phyloP scores from a whole-genome alignment of 306 rosid genomes.

The Castanospermum australe region DNA sequence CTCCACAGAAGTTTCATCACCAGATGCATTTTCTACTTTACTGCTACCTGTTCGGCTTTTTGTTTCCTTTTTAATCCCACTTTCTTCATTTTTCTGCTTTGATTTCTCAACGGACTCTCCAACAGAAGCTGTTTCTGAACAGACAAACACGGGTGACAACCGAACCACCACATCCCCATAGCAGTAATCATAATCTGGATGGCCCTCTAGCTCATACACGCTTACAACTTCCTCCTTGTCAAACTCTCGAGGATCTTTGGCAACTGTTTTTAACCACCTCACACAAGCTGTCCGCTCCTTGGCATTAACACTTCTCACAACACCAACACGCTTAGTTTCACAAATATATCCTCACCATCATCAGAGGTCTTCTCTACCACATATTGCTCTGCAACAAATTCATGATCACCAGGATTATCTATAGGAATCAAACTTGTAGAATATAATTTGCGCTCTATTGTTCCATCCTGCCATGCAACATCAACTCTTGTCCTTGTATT shows the following conservation, averaged over 20 bases:
- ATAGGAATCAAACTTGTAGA: constrained; percentile 80
- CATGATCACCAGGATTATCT: constrained; percentile 96
- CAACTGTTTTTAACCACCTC: constrained; percentile 83
- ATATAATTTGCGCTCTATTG: constrained; percentile 44
- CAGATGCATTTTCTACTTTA: constrained; percentile 46
- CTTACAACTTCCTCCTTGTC: constrained; percentile 91
- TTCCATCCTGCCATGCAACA: constrained; percentile 98
- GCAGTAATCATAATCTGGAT: constrained; percentile 97
- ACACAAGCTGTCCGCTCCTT: constrained; percentile 94
- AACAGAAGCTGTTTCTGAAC: constrained; percentile 45
- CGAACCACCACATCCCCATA: constrained; percentile 97
- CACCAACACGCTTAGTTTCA: constrained; percentile 88
- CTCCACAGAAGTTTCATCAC: constrained; percentile 41
- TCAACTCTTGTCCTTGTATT: constrained; percentile 80
- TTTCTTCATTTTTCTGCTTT: constrained; percentile 44
- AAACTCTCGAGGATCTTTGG: constrained; percentile 83
- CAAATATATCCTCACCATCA: constrained; percentile 56
- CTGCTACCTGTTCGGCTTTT: constrained; percentile 30
- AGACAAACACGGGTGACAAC: constrained; percentile 64
- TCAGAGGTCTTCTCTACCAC: constrained; percentile 94
- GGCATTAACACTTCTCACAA: constrained; percentile 88
- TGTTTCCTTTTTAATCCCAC: constrained; percentile 36
- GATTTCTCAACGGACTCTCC: constrained; percentile 48
- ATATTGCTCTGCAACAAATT: constrained; percentile 94
- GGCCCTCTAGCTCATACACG: constrained; percentile 95